Evolutionary conservation across 495 filamentous ascomycete genomes (phyloP), one percentile per base, ranked within the genome.

Genomic region (Aspergillus ellipticus): DNA sequence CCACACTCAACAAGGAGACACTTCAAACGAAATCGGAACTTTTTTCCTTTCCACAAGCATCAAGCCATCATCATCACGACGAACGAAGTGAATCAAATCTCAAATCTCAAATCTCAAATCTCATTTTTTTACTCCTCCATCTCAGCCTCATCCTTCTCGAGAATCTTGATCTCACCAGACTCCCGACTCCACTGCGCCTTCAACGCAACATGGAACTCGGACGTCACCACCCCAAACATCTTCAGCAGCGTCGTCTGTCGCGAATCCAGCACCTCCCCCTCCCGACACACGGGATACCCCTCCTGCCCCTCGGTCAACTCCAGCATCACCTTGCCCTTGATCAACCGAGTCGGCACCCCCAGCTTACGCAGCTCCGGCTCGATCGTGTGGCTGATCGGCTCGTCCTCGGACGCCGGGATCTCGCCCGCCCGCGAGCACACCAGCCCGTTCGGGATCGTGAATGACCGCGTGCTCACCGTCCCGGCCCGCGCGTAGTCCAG

Each of bases 191-290:
- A 83, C 55, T 68, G 77, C 60, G 90, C 92, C 69, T 89, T 76
- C 53, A 96, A 68, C 59, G 82, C 72, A 20, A 98, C 83, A 59
- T 77, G 82, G 74, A 98, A 98, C 77, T 97, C 93, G 54, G 91
- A 85, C 69, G 89, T 86, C 35, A 85, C 85, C 21, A 95, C 81
- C 51, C 90, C 89, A 75, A 98, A 97, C 67, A 96, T 80, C 83
- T 98, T 98, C 72, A 98, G 69, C 65, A 98, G 70, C 49, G 89
- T 85, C 58, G 93, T 96, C 79, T 98, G 94, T 46, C 92, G 79
- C 33, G 86, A 89, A 65, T 96, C 90, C 35, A 98, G 69, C 51
- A 84, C 79, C 62, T 96, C 82, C 2, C 95, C 94, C 64, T 89
- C 84, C 51, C 81, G 79, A 68, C 92, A 96, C 19, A 98, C 85